Conservation (phyloP, 192 early-diverging fungal genomes). For the Kickxella alabastrina region DNA sequence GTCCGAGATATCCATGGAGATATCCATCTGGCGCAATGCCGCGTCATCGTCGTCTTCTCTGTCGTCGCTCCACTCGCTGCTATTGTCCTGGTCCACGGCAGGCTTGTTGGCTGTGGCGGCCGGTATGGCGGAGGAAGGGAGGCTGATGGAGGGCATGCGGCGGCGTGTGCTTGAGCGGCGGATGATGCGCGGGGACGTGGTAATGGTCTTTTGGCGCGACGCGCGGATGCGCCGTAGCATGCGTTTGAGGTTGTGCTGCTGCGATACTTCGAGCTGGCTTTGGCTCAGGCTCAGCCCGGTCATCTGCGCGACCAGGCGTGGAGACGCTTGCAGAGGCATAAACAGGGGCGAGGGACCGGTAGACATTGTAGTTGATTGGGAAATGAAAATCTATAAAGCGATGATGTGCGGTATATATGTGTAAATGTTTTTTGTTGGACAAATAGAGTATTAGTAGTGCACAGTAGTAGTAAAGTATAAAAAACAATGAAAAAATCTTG, state of each 20-base stretch:
- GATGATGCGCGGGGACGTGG: too few relatives aligned
- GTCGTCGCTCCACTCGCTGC: conserved; percentile 22
- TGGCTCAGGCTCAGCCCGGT: conserved; percentile 39
- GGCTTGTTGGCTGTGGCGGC: neutral
- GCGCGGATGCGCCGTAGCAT: conserved; percentile 37
- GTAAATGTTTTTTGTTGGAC: too few relatives aligned
- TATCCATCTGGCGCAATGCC: conserved; percentile 18
- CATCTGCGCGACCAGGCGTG: conserved; percentile 41
- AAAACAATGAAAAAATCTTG: neutral
- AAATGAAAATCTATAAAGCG: neutral
- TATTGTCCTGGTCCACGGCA: neutral
- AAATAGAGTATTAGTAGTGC: too few relatives aligned
- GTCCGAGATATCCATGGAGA: conserved; percentile 37
- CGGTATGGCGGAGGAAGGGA: neutral
- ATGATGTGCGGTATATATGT: too few relatives aligned
- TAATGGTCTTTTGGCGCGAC: conserved; percentile 17
- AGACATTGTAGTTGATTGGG: conserved; percentile 1
- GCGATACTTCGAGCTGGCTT: conserved; percentile 39
- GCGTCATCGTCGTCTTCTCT: conserved; percentile 14
- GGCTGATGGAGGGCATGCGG: neutral
- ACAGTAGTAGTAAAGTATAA: neutral
- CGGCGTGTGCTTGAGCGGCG: neutral
- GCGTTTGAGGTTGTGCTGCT: conserved; percentile 44
- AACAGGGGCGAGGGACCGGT: conserved; percentile 37
- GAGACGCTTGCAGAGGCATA: conserved; percentile 33